Evolutionary conservation across 768 basidiomycete species (phyloP).

Genomic region (Termitomyces sp.): DNA sequence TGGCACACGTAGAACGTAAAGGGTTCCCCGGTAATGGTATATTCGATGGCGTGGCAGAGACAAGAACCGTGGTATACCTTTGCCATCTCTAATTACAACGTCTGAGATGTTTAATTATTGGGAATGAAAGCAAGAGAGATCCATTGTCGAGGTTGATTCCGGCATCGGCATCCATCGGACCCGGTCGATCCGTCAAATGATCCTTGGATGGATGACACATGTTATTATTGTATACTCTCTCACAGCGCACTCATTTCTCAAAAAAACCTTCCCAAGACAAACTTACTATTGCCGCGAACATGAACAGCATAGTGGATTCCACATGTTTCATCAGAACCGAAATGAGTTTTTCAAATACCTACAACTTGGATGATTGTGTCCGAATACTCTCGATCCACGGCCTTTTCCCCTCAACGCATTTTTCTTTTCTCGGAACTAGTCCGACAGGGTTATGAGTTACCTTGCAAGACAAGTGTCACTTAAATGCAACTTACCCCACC

Average conservation of each 20-base stretch:
- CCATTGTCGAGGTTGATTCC: neutral
- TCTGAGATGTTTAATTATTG: neutral
- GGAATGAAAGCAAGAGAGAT: neutral
- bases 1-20: conserved; percentile 18
- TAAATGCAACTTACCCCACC: conserved; percentile 9
- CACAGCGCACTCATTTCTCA: too few species aligned
- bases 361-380: conserved; percentile 6
- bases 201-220: too few species aligned
- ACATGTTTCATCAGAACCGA: neutral
- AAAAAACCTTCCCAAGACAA: too few species aligned
- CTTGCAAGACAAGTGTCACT: neutral
- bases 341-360: neutral
- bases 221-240: too few species aligned
- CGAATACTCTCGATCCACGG: conserved; percentile 11
- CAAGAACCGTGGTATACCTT: conserved; percentile 12
- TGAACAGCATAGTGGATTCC: too few species aligned
- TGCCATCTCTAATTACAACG: neutral
- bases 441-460: neutral
- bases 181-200: neutral
- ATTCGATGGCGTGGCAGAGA: conserved; percentile 12
- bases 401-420: conserved; percentile 3
- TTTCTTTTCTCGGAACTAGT: conserved; percentile 7
- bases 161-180: neutral
- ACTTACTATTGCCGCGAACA: too few species aligned
- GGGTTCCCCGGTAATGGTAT: conserved; percentile 15